Percentiles rank a stretch among this genome's conserved stretches.
Evolutionary conservation across 805 yeast genomes (phyloP).

Genomic region (Jamesozyma gamospora): DNA sequence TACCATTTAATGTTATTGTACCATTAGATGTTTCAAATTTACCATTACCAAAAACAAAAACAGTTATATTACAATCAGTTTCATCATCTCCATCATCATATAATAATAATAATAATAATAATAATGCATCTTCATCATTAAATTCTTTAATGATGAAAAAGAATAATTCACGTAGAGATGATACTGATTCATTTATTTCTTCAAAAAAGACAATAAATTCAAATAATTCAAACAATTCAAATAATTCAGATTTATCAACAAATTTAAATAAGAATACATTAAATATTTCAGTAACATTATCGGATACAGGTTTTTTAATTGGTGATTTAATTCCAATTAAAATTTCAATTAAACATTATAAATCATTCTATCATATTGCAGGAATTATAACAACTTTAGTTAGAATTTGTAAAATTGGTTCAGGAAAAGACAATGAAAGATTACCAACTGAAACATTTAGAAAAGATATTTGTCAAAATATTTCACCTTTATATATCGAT

Average conservation of each 20-base stretch:
- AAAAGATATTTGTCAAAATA: conserved; percentile 70
- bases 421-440: conserved; percentile 39
- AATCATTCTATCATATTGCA: conserved; percentile 54
- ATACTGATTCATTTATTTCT: conserved; percentile 14
- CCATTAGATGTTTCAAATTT: conserved; percentile 66
- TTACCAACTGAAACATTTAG: conserved; percentile 46
- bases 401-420: conserved; percentile 61
- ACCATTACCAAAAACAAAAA: conserved; percentile 57
- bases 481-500: conserved; percentile 61
- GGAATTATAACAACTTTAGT: conserved; percentile 75
- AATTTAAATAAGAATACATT: conserved; percentile 22
- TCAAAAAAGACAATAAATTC: conserved; percentile 20
- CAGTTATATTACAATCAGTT: conserved; percentile 52
- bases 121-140: background rate
- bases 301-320: conserved; percentile 61
- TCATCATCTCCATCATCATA: conserved; percentile 1
- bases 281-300: conserved; percentile 36
- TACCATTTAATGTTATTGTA: conserved; percentile 46
- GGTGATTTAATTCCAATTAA: conserved; percentile 76
- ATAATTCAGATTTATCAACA: background rate
- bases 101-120: conserved; percentile 3
- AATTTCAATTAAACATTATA: conserved; percentile 56
- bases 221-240: conserved; percentile 2
- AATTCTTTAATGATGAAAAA: background rate
- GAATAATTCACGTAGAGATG: conserved; percentile 5